Percentiles rank a stretch among this genome's conserved stretches.
Evolutionary conservation across 2,329 filamentous ascomycete species (phyloP).

Genomic region (Hypoxylon sp.): DNA sequence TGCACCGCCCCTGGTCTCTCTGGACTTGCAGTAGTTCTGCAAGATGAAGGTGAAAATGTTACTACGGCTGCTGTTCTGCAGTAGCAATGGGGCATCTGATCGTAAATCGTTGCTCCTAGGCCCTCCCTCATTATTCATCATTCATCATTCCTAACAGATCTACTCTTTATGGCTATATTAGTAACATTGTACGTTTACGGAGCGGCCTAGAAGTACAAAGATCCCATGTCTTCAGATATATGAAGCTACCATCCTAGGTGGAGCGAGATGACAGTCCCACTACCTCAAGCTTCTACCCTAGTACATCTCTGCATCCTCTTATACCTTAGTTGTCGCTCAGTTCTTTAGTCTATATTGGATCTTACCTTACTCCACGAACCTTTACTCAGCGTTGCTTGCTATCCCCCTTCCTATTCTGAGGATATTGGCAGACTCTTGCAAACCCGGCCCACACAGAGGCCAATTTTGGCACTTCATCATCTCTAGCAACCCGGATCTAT

Average conservation of each 20-base stretch:
- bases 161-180: conserved; percentile 17
- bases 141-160: conserved; percentile 30
- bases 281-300: conserved; percentile 5
- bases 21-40: conserved; percentile 38
- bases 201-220: conserved; percentile 36
- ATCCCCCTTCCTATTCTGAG: conserved; percentile 11
- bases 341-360: conserved; percentile 8
- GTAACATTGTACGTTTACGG: conserved; percentile 20
- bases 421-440: conserved; percentile 21
- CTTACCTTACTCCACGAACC: conserved; percentile 1
- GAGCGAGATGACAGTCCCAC: conserved; percentile 19
- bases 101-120: conserved; percentile 26
- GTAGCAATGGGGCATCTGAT: conserved; percentile 10
- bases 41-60: conserved; percentile 32
- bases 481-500: conserved; percentile 13
- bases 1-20: conserved; percentile 42
- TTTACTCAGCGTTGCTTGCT: conserved; percentile 23
- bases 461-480: conserved; percentile 18
- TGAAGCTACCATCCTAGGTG: conserved; percentile 41
- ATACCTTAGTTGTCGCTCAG: conserved; percentile 19
- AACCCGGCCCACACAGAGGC: conserved; percentile 37
- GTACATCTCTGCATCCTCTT: conserved; percentile 10
- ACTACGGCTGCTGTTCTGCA: conserved; percentile 22
- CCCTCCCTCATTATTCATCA: conserved; percentile 31
- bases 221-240: conserved; percentile 38